phyloP scores from a whole-genome alignment of 106 monocot species.

The Apostasia shenzhenica region DNA sequence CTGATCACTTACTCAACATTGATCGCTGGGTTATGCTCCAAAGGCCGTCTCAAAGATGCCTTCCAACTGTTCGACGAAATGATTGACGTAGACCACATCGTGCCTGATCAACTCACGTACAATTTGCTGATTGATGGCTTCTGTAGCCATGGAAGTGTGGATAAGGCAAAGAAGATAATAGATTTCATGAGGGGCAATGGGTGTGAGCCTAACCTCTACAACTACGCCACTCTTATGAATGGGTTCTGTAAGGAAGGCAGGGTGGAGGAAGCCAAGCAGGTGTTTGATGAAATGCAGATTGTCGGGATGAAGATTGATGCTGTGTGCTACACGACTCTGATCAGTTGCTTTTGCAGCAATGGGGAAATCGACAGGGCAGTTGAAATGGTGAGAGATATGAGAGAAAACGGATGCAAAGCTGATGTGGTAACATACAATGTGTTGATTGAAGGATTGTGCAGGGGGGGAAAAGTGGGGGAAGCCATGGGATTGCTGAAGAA shows the following conservation, averaged over 20 bases:
- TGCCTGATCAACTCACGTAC: conserved; percentile 61
- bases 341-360: conserved; percentile 47
- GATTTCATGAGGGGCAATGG: conserved; percentile 72
- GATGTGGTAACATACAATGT: conserved; percentile 67
- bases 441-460: conserved; percentile 67
- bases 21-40: conserved; percentile 48
- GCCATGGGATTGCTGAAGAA: conserved; percentile 57
- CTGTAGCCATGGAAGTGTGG: conserved; percentile 49
- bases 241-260: conserved; percentile 58
- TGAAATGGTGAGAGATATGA: conserved; percentile 65
- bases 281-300: conserved; percentile 67
- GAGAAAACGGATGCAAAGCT: conserved; percentile 30
- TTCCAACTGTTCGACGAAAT: conserved; percentile 93
- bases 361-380: conserved; percentile 64
- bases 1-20: conserved; percentile 80
- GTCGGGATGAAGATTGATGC: conserved; percentile 36
- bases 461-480: conserved; percentile 42
- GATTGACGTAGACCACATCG: conserved; percentile 61
- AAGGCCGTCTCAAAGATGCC: conserved; percentile 57
- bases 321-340: conserved; percentile 65
- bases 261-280: conserved; percentile 40
- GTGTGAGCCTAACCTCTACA: conserved; percentile 71
- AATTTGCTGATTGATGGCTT: conserved; percentile 82
- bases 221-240: conserved; percentile 72
- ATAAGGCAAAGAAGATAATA: conserved; percentile 51